phyloP scores from a whole-genome alignment of 768 basidiomycete genomes.

The Auricularia sp. region DNA sequence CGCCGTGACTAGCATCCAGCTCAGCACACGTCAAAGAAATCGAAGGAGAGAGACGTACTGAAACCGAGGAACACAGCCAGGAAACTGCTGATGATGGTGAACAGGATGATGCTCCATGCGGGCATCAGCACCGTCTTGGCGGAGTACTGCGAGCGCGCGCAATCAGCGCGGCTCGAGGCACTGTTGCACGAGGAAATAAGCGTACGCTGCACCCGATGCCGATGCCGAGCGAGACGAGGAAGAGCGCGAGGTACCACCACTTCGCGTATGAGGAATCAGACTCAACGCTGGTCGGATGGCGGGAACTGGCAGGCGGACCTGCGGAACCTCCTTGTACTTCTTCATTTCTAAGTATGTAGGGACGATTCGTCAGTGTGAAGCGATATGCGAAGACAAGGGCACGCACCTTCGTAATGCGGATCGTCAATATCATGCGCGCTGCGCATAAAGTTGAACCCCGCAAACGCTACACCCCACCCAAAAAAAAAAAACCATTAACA shows the following conservation, averaged over 20 bases:
- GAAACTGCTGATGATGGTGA: conserved; percentile 26
- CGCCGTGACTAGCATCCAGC: conserved; percentile 24
- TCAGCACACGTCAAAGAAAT: no score
- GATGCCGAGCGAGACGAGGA: conserved; percentile 35
- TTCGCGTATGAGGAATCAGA: background rate
- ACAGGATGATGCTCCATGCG: conserved; percentile 44
- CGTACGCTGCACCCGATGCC: conserved; percentile 37
- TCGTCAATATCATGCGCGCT: conserved; percentile 36
- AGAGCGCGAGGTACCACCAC: conserved; percentile 40
- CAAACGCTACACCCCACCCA: conserved; percentile 27
- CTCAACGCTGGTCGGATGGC: background rate
- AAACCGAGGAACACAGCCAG: conserved; percentile 32
- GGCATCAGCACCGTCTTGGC: conserved; percentile 33
- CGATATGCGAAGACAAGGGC: background rate
- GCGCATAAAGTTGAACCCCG: conserved; percentile 30
- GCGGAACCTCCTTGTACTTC: conserved; percentile 44
- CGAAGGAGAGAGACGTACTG: conserved; percentile 22
- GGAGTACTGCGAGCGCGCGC: background rate
- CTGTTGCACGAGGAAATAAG: conserved; percentile 5
- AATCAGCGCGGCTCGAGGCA: conserved; percentile 9
- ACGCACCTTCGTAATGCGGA: conserved; percentile 37
- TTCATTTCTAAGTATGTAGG: conserved; percentile 30
- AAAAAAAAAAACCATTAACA: conserved; percentile 7
- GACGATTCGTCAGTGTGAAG: no score
- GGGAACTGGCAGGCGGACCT: conserved; percentile 8